Conservation (phyloP, 768 basidiomycete species). For the Podaxis pistillaris region DNA sequence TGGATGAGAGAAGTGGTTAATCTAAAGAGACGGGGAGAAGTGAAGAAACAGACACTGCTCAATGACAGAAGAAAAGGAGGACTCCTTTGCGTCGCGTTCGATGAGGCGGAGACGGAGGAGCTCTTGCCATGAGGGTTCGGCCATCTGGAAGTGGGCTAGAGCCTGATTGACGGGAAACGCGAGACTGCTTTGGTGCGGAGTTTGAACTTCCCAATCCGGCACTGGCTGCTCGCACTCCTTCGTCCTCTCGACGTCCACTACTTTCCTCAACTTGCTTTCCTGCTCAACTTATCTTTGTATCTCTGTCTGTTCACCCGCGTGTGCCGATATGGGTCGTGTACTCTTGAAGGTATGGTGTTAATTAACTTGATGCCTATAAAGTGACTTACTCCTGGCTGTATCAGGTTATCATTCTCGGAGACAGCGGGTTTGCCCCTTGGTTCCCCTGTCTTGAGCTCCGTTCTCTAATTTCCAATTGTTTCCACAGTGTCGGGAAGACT, state of each 20-base stretch:
- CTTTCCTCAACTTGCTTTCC: constrained; percentile 16
- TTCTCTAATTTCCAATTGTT: constrained; percentile 17
- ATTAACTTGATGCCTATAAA: not conserved
- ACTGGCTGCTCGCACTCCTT: constrained; percentile 20
- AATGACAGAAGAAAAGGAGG: constrained; percentile 79
- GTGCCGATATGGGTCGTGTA: constrained; percentile 71
- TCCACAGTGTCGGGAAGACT: constrained; percentile 90
- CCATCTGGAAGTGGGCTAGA: constrained; percentile 46
- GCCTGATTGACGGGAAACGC: constrained; percentile 10
- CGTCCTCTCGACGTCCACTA: constrained; percentile 15
- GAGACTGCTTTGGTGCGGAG: constrained; percentile 30
- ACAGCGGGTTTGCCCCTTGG: constrained; percentile 73
- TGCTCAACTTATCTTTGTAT: constrained; percentile 19
- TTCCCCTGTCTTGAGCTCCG: constrained; percentile 13
- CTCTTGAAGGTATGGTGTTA: constrained; percentile 66
- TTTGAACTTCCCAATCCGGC: constrained; percentile 37
- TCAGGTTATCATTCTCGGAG: constrained; percentile 98
- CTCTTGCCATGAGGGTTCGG: constrained; percentile 85
- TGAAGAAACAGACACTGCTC: constrained; percentile 75
- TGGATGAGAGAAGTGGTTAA: constrained; percentile 30
- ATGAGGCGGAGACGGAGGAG: constrained; percentile 73
- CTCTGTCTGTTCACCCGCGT: constrained; percentile 20
- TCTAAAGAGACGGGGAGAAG: constrained; percentile 17
- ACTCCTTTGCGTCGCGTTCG: constrained; percentile 81
- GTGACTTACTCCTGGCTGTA: constrained; percentile 8